Conservation (phyloP, 805 yeast species). For the Sugiyamaella lignohabitans region DNA sequence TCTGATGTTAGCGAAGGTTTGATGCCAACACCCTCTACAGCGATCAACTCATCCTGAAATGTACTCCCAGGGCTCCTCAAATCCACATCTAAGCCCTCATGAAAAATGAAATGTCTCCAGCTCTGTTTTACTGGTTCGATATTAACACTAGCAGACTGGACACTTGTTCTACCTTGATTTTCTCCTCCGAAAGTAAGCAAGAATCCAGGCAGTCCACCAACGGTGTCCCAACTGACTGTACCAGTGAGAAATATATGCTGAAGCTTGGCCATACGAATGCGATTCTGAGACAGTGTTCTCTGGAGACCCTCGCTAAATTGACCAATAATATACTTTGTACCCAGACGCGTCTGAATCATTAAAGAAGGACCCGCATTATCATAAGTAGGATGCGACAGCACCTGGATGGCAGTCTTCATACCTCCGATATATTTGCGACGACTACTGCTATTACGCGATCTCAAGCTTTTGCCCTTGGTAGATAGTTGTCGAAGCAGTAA, state of each 20-base stretch:
- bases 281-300: constrained; percentile 58
- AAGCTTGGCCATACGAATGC: constrained; percentile 50
- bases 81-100: constrained; percentile 53
- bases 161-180: constrained; percentile 50
- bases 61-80: constrained; percentile 30
- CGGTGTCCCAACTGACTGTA: constrained; percentile 58
- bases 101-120: constrained; percentile 82
- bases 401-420: constrained; percentile 28
- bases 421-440: constrained; percentile 8
- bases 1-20: constrained; percentile 2
- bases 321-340: constrained; percentile 64
- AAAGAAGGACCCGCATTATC: constrained; percentile 46
- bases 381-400: constrained; percentile 37
- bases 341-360: constrained; percentile 42
- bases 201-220: constrained; percentile 91
- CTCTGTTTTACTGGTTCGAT: constrained; percentile 37
- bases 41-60: constrained; percentile 29
- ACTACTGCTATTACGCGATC: no score
- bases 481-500: background rate
- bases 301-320: constrained; percentile 83
- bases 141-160: constrained; percentile 9
- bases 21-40: constrained; percentile 20
- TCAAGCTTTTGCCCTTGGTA: no score
- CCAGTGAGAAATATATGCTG: constrained; percentile 75
- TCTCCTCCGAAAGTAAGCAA: constrained; percentile 57